Percentiles rank a stretch among this genome's conserved stretches.
Evolutionary conservation across 495 filamentous ascomycete genomes (phyloP).

Genomic region (Xylaria grammica): DNA sequence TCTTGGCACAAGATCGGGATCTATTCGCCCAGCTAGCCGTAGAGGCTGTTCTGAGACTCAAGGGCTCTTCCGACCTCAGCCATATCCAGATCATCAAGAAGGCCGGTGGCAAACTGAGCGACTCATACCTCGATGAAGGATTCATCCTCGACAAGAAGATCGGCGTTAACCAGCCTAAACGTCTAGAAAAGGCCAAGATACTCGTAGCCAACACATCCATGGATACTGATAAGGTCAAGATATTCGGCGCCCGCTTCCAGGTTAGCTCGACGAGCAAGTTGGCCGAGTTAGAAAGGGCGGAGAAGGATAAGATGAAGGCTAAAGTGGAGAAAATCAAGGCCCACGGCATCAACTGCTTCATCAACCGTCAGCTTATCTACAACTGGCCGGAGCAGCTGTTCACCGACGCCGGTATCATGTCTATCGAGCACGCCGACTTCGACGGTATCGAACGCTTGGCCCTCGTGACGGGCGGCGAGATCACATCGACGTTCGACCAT

Average conservation of each 20-base stretch:
- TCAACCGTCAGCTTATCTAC: constrained; percentile 98
- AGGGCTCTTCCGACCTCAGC: constrained; percentile 90
- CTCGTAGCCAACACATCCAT: constrained; percentile 96
- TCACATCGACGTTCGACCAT: constrained; percentile 96
- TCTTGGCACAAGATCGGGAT: constrained; percentile 89
- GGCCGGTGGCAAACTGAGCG: constrained; percentile 93
- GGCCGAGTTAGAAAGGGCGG: constrained; percentile 95
- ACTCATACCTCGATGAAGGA: constrained; percentile 96
- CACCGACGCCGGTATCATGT: constrained; percentile 95
- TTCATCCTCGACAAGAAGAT: constrained; percentile 99
- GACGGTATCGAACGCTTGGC: constrained; percentile 96
- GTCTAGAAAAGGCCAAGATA: constrained; percentile 97
- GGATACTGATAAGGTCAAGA: constrained; percentile 99
- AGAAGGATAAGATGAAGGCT: constrained; percentile 98
- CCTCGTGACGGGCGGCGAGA: constrained; percentile 95
- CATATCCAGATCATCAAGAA: constrained; percentile 99
- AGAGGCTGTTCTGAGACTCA: constrained; percentile 88
- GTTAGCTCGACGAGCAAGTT: constrained; percentile 94
- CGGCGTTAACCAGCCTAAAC: constrained; percentile 97
- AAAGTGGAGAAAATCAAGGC: constrained; percentile 99
- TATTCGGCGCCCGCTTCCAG: constrained; percentile 95
- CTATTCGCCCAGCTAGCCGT: constrained; percentile 92
- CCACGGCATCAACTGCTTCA: constrained; percentile 99
- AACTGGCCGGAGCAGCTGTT: constrained; percentile 99
- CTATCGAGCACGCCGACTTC: constrained; percentile 98